Base-by-base conservation (phyloP, 192 early-diverging fungal genomes). In the Allomyces macrogynus region DNA sequence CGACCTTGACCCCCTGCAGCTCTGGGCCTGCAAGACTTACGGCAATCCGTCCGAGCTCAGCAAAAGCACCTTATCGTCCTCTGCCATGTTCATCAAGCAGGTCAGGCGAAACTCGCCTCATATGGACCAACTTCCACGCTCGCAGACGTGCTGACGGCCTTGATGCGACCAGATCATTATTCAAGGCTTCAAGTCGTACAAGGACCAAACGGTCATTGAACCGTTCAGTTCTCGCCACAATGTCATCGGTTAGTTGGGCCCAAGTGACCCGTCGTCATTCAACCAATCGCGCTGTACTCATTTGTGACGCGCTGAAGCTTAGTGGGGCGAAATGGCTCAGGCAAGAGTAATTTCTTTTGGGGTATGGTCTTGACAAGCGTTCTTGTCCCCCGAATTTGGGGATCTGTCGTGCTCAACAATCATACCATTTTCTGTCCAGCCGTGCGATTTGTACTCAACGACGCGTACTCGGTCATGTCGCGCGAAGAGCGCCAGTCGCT, bases 121-220 rank as follows among this genome's bases (percentile, higher is more conserved):
- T n/a, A n/a, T 27, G 1, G 1, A 4, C 26, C 26, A 1, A 27
- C 26, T 4, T 27, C 26, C 1, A 4, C 26, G 26, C 26, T 27
- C 26, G 26, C 26, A 27, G 26, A 27, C 26, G 26, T 3, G 26
- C 26, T 27, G 2, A 27, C 26, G n/a, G 26, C 26, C 26, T 27
- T 27, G 1, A 3, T 27, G 26, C 26, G 26, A 27, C 26, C 64
- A 88, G 85, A 91, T 97, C 70, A 84, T 87, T 43, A 99, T 99
- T 66, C 91, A 94, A 71, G 96, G 96, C 61, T 99, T 99, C 84
- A 99, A 99, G 77, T 95, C 92, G 71, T 99, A 98, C 77, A 94
- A 93, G 73, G 90, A 99, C 67, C 92, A 96, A 73, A 95, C 88
- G 18, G 80, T 83, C 22, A 89, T 91, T 61, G 91, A 96, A 49